A percentile compares a stretch with the other conserved stretches of the same genome.
These are phyloP conservation scores for Suillus plorans DNA, from an alignment of 768 basidiomycete species.

Conservation along the genomic window DNA sequence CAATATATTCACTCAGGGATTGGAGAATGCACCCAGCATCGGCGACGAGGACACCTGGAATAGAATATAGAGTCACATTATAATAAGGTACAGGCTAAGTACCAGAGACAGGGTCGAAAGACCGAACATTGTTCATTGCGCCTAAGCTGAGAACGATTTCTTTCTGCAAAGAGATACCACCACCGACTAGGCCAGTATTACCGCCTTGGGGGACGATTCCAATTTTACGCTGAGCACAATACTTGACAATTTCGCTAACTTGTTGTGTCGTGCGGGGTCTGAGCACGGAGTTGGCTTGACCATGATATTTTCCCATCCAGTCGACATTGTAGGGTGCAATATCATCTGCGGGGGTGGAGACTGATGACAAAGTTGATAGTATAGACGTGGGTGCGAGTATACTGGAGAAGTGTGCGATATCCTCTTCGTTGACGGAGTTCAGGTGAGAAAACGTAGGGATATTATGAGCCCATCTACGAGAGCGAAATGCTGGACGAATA, in stretches of 20 bases:
- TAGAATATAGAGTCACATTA: slow-evolving; percentile 9
- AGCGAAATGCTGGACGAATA: slow-evolving; percentile 1
- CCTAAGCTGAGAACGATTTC: slow-evolving; percentile 85
- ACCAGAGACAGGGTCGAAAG: slow-evolving; percentile 86
- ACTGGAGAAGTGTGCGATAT: slow-evolving; percentile 66
- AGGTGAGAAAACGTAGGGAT: slow-evolving; percentile 32
- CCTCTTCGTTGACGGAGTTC: slow-evolving; percentile 52
- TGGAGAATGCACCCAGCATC: slow-evolving; percentile 96
- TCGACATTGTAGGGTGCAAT: slow-evolving; percentile 82
- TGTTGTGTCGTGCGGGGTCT: slow-evolving; percentile 87
- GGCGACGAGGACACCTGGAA: slow-evolving; percentile 79
- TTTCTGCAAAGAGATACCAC: slow-evolving; percentile 84
- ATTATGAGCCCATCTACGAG: slow-evolving; percentile 20
- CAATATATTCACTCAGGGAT: slow-evolving; percentile 80
- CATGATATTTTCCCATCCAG: slow-evolving; percentile 95
- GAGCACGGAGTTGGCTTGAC: slow-evolving; percentile 80
- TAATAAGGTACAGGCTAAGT: slow-evolving; percentile 15
- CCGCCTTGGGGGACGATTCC: slow-evolving; percentile 98
- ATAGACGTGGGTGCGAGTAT: slow-evolving; percentile 64
- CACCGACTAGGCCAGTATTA: slow-evolving; percentile 97
- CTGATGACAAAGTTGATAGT: slow-evolving; percentile 63
- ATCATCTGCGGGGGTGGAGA: slow-evolving; percentile 53
- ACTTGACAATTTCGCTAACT: slow-evolving; percentile 85
- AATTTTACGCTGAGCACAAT: slow-evolving; percentile 79
- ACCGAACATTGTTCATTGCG: slow-evolving; percentile 80